Evolutionary conservation across 2,329 filamentous ascomycete species (phyloP).

Genomic region (Aspergillus nomiae): DNA sequence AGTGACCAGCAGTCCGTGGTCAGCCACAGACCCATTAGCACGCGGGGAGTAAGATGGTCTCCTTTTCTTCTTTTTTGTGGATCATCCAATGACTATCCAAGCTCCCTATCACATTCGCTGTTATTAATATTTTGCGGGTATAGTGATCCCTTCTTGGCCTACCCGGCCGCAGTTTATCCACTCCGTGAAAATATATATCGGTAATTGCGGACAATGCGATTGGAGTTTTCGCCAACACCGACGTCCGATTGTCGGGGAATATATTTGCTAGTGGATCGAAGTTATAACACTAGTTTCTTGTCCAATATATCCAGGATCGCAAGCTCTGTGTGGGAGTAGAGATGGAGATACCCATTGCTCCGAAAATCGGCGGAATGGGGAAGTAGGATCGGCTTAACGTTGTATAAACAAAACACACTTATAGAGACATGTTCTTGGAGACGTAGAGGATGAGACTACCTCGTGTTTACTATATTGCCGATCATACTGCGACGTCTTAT

Average conservation of each 20-base stretch:
- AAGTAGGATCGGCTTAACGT: background rate
- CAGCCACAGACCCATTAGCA: too few species aligned
- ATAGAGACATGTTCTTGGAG: background rate
- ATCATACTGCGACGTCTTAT: background rate
- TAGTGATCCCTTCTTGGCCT: background rate
- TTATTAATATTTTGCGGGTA: background rate
- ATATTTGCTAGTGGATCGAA: background rate
- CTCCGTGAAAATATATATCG: background rate
- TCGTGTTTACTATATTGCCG: background rate
- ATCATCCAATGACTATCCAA: too few species aligned
- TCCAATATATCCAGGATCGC: background rate
- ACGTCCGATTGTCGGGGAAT: background rate
- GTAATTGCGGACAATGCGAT: background rate
- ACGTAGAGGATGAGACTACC: background rate
- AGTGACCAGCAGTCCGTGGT: too few species aligned
- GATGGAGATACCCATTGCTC: background rate
- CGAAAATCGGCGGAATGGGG: background rate
- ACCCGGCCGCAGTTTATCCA: background rate
- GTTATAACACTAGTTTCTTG: background rate
- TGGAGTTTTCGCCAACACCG: background rate
- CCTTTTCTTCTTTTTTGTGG: too few species aligned
- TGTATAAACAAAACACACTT: background rate
- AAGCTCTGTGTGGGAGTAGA: background rate
- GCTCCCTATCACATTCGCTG: too few species aligned
- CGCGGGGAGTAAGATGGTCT: too few species aligned